phyloP scores from a whole-genome alignment of 225 moss, liverwort and hornwort species.

The Takakia lepidozioides region DNA sequence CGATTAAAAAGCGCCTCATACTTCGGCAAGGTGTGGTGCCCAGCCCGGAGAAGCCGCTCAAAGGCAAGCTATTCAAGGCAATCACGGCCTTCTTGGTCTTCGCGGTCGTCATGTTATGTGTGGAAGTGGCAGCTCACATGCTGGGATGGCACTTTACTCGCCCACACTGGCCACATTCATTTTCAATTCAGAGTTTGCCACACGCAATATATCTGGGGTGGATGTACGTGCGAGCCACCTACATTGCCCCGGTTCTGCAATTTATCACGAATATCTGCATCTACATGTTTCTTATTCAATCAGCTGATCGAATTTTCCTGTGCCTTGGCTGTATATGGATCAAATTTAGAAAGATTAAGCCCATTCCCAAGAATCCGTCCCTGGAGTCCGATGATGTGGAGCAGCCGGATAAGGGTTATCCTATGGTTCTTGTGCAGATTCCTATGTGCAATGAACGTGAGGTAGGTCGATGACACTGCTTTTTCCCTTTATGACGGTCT shows the following conservation, averaged over 20 bases:
- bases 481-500: not conserved
- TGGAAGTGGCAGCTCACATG: constrained; percentile 38
- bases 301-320: constrained; percentile 36
- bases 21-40: constrained; percentile 37
- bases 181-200: constrained; percentile 28
- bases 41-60: constrained; percentile 23
- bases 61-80: constrained; percentile 41
- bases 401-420: constrained; percentile 33
- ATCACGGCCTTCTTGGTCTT: constrained; percentile 48
- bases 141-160: constrained; percentile 54
- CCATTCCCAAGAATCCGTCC: constrained; percentile 21
- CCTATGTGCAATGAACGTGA: constrained; percentile 63
- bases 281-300: constrained; percentile 46
- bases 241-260: constrained; percentile 50
- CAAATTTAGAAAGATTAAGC: constrained; percentile 28
- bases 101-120: constrained; percentile 34
- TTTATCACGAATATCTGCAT: constrained; percentile 43
- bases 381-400: constrained; percentile 38
- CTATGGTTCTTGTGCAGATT: constrained; percentile 47
- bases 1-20: constrained; percentile 48
- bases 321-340: constrained; percentile 53
- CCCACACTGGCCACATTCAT: constrained; percentile 24
- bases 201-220: constrained; percentile 34
- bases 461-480: constrained; percentile 11
- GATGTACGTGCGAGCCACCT: constrained; percentile 25